phyloP scores from a whole-genome alignment of 1,284 basidiomycete species.

The Stygiomarasmius scandens region DNA sequence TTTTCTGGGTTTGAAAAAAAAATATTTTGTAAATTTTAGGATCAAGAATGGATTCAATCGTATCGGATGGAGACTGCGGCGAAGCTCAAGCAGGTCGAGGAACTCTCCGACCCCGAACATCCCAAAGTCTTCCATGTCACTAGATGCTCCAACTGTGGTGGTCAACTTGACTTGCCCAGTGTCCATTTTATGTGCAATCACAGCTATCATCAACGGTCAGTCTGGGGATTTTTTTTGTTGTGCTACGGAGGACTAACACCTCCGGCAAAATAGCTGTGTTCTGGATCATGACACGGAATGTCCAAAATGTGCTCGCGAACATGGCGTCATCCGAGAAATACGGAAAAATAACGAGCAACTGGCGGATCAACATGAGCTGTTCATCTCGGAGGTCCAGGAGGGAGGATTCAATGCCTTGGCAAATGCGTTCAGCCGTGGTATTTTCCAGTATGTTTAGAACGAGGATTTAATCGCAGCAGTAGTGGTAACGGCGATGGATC shows the following conservation, averaged over 20 bases:
- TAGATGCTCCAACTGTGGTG: conserved; percentile 85
- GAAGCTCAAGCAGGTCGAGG: conserved; percentile 81
- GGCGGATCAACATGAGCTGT: conserved; percentile 88
- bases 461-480: neutral
- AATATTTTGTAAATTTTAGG: conserved; percentile 47
- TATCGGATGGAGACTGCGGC: conserved; percentile 86
- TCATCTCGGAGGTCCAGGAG: conserved; percentile 83
- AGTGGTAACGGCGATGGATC: neutral
- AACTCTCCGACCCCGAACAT: conserved; percentile 74
- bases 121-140: conserved; percentile 94
- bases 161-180: conserved; percentile 88
- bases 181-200: conserved; percentile 99
- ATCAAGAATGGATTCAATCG: conserved; percentile 81
- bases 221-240: conserved; percentile 7
- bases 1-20: neutral
- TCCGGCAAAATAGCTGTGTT: conserved; percentile 61
- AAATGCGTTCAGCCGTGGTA: conserved; percentile 76
- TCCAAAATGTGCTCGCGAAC: conserved; percentile 82
- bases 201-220: conserved; percentile 90
- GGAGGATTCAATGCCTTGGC: conserved; percentile 84
- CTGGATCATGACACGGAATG: conserved; percentile 88
- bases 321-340: conserved; percentile 89
- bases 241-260: neutral
- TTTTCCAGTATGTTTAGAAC: conserved; percentile 39
- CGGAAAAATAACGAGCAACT: conserved; percentile 81